These are phyloP conservation scores for Brettanomyces bruxellensis DNA, from an alignment of 805 yeast genomes.

Conservation along the genomic window DNA sequence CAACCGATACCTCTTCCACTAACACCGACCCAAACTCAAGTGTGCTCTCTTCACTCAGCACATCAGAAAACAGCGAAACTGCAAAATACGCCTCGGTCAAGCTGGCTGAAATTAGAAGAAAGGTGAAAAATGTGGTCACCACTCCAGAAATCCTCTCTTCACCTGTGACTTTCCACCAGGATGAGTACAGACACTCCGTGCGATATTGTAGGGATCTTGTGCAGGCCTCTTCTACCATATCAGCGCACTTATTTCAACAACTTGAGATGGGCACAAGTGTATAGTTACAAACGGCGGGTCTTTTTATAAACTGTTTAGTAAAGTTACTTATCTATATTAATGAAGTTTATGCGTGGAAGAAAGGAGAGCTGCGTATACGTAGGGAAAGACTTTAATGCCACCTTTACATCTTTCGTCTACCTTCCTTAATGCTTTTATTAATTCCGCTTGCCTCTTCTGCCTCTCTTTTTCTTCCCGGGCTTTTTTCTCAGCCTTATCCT, in stretches of 20 bases:
- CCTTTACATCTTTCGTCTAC: too few species aligned
- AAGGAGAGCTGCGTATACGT: too few species aligned
- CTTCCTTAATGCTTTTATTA: too few species aligned
- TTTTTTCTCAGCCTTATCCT: neutral
- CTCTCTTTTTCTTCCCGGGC: neutral
- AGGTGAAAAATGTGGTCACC: constrained; percentile 4
- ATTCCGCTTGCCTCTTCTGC: neutral
- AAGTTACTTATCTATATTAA: too few species aligned
- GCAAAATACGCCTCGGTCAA: constrained; percentile 9
- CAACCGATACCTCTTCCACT: neutral
- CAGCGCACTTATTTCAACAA: constrained; percentile 4
- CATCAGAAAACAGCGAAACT: constrained; percentile 7
- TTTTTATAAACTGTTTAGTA: too few species aligned
- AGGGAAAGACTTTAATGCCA: too few species aligned
- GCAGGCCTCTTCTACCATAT: constrained; percentile 8
- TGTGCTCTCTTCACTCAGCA: neutral
- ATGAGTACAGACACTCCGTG: neutral
- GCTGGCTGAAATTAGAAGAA: constrained; percentile 6
- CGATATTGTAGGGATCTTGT: constrained; percentile 2
- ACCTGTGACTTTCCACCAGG: constrained; percentile 5
- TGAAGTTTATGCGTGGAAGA: too few species aligned
- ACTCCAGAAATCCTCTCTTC: constrained; percentile 8
- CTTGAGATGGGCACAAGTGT: too few species aligned
- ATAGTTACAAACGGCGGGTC: too few species aligned
- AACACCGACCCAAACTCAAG: neutral